Percentiles rank a stretch among this genome's conserved stretches.
phyloP scores from a whole-genome alignment of 441 rosid genomes.

The Bruguiera hainesii region DNA sequence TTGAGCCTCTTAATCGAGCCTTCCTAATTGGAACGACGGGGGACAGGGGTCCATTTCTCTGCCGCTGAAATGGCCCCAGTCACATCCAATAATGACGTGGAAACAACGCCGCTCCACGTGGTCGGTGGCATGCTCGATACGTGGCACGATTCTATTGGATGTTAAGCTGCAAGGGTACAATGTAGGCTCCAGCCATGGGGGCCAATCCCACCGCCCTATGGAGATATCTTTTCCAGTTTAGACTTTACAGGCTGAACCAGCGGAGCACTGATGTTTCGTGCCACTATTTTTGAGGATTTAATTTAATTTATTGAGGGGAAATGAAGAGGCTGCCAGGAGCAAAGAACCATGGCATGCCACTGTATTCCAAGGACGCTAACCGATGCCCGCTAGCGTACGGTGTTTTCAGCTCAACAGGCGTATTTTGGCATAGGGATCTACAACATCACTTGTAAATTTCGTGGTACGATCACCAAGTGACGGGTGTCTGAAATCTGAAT shows the following conservation, averaged over 20 bases:
- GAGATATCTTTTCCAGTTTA: neutral
- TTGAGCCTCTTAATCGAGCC: too few relatives aligned
- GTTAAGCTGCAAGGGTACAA: neutral
- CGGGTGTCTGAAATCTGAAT: too few relatives aligned
- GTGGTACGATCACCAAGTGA: neutral
- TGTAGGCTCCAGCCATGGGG: neutral
- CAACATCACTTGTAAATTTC: neutral
- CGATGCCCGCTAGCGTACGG: neutral
- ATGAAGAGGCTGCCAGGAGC: neutral
- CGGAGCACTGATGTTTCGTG: too few relatives aligned
- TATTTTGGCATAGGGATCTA: neutral
- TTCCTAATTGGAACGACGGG: too few relatives aligned
- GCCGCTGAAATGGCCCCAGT: too few relatives aligned
- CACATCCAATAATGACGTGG: too few relatives aligned
- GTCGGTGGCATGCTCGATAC: neutral
- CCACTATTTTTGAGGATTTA: too few relatives aligned
- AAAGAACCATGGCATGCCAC: neutral
- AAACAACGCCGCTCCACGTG: neutral
- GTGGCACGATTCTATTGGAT: neutral
- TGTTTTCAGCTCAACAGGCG: neutral
- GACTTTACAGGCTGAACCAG: neutral
- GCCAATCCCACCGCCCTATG: neutral
- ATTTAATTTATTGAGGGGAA: neutral
- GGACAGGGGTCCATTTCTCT: too few relatives aligned
- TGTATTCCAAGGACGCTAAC: neutral